Evolutionary conservation across 1,139 yeast species (phyloP).

Genomic region (Pichia sp.): DNA sequence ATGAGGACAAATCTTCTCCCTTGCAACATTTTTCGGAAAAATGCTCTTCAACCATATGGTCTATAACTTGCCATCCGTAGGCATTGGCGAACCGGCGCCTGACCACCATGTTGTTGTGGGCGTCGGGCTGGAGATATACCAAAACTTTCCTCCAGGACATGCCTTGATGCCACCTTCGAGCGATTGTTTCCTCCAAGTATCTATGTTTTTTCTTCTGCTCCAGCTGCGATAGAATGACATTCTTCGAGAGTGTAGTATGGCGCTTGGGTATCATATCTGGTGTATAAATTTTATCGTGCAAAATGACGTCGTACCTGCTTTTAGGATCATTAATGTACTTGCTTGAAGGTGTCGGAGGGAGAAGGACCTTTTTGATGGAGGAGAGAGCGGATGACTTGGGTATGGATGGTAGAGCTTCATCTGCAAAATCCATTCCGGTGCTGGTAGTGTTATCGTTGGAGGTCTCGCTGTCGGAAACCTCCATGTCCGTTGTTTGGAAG

Average conservation of each 20-base stretch:
- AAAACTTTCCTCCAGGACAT: conserved; percentile 92
- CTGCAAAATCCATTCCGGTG: not conserved
- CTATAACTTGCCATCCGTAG: conserved; percentile 92
- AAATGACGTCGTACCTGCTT: conserved; percentile 44
- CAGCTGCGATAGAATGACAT: conserved; percentile 16
- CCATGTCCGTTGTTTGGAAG: conserved; percentile 32
- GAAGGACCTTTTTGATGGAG: conserved; percentile 69
- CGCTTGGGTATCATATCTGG: conserved; percentile 46
- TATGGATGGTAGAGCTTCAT: conserved; percentile 18
- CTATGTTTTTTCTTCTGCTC: conserved; percentile 31
- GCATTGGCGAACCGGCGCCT: conserved; percentile 89
- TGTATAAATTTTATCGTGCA: conserved; percentile 77
- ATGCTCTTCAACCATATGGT: conserved; percentile 69
- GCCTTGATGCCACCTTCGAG: conserved; percentile 79
- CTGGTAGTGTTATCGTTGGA: conserved; percentile 3
- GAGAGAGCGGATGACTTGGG: conserved; percentile 80
- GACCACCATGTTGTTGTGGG: conserved; percentile 90
- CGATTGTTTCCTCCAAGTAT: conserved; percentile 73
- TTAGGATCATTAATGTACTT: conserved; percentile 64
- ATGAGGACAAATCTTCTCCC: conserved; percentile 25
- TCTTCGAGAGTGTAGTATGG: conserved; percentile 19
- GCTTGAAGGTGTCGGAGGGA: conserved; percentile 83
- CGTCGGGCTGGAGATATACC: conserved; percentile 84
- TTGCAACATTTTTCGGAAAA: conserved; percentile 37
- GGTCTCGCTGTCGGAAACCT: conserved; percentile 10